phyloP scores from a whole-genome alignment of 2,329 filamentous ascomycete genomes.

The Cladosporium halotolerans region DNA sequence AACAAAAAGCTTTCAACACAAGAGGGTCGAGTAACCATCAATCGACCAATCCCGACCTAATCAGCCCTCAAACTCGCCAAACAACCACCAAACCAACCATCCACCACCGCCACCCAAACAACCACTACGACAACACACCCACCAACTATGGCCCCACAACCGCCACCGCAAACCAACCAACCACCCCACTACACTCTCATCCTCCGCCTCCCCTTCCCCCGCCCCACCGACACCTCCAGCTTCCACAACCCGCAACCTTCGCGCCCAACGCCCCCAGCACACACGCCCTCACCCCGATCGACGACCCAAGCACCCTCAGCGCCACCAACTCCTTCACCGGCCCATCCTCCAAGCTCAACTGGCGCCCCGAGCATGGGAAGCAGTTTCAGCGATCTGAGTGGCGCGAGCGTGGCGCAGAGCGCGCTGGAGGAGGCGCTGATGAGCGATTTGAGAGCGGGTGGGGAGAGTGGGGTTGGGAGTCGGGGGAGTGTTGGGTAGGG shows the following conservation, averaged over 20 bases:
- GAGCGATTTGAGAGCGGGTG: slow-evolving; percentile 58
- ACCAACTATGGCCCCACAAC: no score
- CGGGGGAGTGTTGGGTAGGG: slow-evolving; percentile 51
- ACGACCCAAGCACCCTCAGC: slow-evolving; percentile 12
- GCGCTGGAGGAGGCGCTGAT: slow-evolving; percentile 72
- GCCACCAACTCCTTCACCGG: slow-evolving; percentile 7
- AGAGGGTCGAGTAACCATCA: no score
- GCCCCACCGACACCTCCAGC: slow-evolving; percentile 31
- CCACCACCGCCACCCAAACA: background rate
- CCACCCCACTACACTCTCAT: slow-evolving; percentile 60
- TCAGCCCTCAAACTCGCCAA: no score
- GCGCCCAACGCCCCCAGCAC: background rate
- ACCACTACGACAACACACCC: background rate
- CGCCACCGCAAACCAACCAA: slow-evolving; percentile 10
- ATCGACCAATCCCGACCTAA: no score
- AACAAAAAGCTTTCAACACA: no score
- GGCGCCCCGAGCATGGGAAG: slow-evolving; percentile 76
- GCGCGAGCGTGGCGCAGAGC: slow-evolving; percentile 73
- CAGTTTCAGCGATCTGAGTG: slow-evolving; percentile 80
- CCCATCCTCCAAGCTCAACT: slow-evolving; percentile 35
- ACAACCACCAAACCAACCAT: no score
- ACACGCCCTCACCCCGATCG: background rate
- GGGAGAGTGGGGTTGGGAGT: slow-evolving; percentile 29
- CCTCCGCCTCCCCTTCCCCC: slow-evolving; percentile 80
- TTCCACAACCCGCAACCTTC: slow-evolving; percentile 9